A percentile compares a stretch with the other conserved stretches of the same genome.
These are phyloP conservation scores for Camellia japonica DNA, from an alignment of 148 eudicot species.

Conservation along the genomic window DNA sequence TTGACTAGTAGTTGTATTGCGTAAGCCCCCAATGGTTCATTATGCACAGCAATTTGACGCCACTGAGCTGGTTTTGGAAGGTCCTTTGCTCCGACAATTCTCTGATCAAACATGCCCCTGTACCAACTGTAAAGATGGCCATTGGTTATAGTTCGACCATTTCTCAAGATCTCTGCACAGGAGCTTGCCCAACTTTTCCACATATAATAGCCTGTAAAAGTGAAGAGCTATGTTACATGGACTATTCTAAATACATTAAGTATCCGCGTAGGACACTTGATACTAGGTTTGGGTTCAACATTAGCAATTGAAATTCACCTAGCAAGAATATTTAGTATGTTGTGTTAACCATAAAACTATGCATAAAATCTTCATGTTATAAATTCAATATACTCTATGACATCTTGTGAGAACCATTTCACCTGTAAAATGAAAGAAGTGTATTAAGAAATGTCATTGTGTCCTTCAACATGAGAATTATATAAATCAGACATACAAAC, in stretches of 20 bases:
- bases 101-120: conserved; percentile 94
- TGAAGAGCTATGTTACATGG: background rate
- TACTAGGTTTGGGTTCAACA: background rate
- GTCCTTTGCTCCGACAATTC: conserved; percentile 32
- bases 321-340: too few species aligned
- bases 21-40: conserved; percentile 72
- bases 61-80: conserved; percentile 76
- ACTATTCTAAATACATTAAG: too few species aligned
- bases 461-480: too few species aligned
- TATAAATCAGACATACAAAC: too few species aligned
- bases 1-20: conserved; percentile 81
- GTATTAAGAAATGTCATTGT: too few species aligned
- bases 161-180: conserved; percentile 92
- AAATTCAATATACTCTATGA: too few species aligned
- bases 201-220: conserved; percentile 76
- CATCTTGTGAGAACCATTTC: too few species aligned
- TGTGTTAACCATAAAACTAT: too few species aligned
- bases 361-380: too few species aligned
- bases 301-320: too few species aligned
- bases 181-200: conserved; percentile 87
- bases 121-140: conserved; percentile 68
- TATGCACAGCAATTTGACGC: conserved; percentile 92
- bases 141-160: conserved; percentile 71
- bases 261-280: too few species aligned
- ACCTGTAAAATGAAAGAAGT: too few species aligned